Evolutionary conservation across 192 early-diverging fungal species (phyloP).

Genomic region (Allomyces macrogynus): DNA sequence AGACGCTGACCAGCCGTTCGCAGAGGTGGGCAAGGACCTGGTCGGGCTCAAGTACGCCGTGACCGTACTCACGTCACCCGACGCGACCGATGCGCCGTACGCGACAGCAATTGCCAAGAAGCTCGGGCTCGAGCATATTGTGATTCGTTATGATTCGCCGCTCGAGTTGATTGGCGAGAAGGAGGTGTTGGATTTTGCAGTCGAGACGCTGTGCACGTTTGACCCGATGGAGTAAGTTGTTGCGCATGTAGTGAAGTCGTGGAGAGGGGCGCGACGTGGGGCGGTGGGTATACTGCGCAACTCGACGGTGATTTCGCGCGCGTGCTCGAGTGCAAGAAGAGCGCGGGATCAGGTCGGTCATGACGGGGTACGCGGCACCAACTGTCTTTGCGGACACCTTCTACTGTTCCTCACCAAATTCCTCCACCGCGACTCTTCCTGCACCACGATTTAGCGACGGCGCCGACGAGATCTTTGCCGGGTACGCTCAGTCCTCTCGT

Average conservation of each 20-base stretch:
- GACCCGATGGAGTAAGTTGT: slow-evolving; percentile 38
- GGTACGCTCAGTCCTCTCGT: slow-evolving; percentile 1
- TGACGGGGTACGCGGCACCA: slow-evolving; percentile 16
- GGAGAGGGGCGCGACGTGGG: too few species aligned
- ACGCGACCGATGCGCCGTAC: slow-evolving; percentile 30
- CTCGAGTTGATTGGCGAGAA: slow-evolving; percentile 9
- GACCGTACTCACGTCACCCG: slow-evolving; percentile 25
- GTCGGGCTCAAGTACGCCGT: slow-evolving; percentile 20
- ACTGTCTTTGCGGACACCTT: too few species aligned
- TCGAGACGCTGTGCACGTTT: slow-evolving; percentile 34
- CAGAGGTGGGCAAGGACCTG: slow-evolving; percentile 13
- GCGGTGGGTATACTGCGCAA: slow-evolving; percentile 20
- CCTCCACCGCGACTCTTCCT: too few species aligned
- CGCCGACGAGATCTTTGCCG: slow-evolving; percentile 52
- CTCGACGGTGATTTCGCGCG: slow-evolving; percentile 30
- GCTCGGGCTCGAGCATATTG: slow-evolving; percentile 18
- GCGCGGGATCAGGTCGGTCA: slow-evolving; percentile 21
- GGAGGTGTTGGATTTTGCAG: slow-evolving; percentile 23
- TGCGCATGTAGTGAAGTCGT: neutral
- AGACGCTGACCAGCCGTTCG: too few species aligned
- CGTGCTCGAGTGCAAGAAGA: slow-evolving; percentile 20
- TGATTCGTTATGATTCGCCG: slow-evolving; percentile 22
- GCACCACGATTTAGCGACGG: slow-evolving; percentile 13
- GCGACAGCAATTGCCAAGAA: slow-evolving; percentile 23
- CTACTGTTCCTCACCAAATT: too few species aligned